Evolutionary conservation across 495 filamentous ascomycete genomes (phyloP), one percentile per base, ranked within the genome.

Genomic region (Penicillium malachiteum): DNA sequence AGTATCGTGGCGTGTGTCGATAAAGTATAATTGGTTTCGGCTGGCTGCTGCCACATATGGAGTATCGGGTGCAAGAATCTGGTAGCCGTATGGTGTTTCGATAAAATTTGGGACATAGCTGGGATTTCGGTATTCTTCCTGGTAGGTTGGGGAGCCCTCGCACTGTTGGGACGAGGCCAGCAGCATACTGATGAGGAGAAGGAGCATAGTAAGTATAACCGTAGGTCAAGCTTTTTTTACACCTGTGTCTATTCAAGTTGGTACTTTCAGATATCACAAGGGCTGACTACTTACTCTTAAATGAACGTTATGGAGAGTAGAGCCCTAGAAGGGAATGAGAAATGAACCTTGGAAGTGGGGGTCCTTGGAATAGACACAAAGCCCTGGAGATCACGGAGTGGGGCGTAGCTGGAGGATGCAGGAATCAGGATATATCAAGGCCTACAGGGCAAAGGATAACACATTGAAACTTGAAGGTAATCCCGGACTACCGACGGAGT

Each of bases 31-130:
- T 11, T 47, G 16, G 48, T 61, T 33, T 48, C 37, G 38, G 12
- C 54, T 45, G 5, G 50, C 46, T 1, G 48, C 45, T 54, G 58
- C 54, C 32, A 57, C 58, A 13, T 61, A 61, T 41, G 55, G 54
- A 47, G 58, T 61, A 54, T 54, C 58, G n/a, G 58, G 58, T 14
- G 58, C 58, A 40, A 57, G 26, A 46, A 61, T 44, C 40, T 55
- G 58, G 55, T 35, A 47, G 45, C 55, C 54, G 18, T 30, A 47
- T 50, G 3, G 11, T 47, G 54, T 61, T 54, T 54, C 9, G 33
- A 54, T 61, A 17, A 42, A n/a, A 7, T 47, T 46, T 38, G 58
- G 58, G 31, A 57, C 44, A 21, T 51, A 61, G 58, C 33, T 51
- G 44, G 42, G 44, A 3, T 48, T 34, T 48, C 54, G 49, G 51